phyloP scores from a whole-genome alignment of 768 basidiomycete species.

The Suillus paluster region DNA sequence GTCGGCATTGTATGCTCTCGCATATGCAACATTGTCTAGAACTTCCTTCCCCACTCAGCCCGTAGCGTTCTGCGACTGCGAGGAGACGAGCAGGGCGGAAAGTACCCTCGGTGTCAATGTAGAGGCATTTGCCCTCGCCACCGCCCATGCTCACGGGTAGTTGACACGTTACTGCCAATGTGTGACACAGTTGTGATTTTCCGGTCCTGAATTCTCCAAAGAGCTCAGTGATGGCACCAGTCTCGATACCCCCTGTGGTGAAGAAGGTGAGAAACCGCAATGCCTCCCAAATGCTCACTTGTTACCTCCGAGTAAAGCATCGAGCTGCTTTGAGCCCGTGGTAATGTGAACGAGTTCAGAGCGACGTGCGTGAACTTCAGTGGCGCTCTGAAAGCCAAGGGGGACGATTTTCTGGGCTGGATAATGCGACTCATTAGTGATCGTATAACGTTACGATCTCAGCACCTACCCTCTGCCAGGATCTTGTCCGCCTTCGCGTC shows the following conservation, averaged over 20 bases:
- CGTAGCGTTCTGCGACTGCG: slow-evolving; percentile 93
- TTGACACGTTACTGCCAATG: slow-evolving; percentile 97
- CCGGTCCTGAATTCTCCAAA: slow-evolving; percentile 99
- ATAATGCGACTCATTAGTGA: slow-evolving; percentile 14
- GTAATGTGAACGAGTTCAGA: slow-evolving; percentile 96
- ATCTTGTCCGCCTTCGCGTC: slow-evolving; percentile 99
- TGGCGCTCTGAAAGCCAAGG: slow-evolving; percentile 97
- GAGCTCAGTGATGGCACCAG: slow-evolving; percentile 96
- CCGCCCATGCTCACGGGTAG: slow-evolving; percentile 97
- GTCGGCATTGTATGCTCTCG: slow-evolving; percentile 97
- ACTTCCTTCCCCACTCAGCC: slow-evolving; percentile 98
- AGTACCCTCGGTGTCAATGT: slow-evolving; percentile 99
- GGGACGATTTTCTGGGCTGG: slow-evolving; percentile 95
- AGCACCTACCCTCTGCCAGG: slow-evolving; percentile 74
- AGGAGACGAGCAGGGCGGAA: slow-evolving; percentile 96
- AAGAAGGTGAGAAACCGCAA: slow-evolving; percentile 18
- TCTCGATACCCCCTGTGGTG: slow-evolving; percentile 87
- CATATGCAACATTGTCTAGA: slow-evolving; percentile 97
- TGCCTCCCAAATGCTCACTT: neutral
- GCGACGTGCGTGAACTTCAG: slow-evolving; percentile 93
- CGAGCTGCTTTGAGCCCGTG: slow-evolving; percentile 94
- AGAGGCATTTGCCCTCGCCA: slow-evolving; percentile 98
- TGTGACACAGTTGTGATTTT: slow-evolving; percentile 98
- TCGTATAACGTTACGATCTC: slow-evolving; percentile 3
- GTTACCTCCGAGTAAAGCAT: slow-evolving; percentile 91